Evolutionary conservation across 345 rosid genomes (phyloP), one percentile per base, ranked within the genome.

Genomic region (Psidium guajava): DNA sequence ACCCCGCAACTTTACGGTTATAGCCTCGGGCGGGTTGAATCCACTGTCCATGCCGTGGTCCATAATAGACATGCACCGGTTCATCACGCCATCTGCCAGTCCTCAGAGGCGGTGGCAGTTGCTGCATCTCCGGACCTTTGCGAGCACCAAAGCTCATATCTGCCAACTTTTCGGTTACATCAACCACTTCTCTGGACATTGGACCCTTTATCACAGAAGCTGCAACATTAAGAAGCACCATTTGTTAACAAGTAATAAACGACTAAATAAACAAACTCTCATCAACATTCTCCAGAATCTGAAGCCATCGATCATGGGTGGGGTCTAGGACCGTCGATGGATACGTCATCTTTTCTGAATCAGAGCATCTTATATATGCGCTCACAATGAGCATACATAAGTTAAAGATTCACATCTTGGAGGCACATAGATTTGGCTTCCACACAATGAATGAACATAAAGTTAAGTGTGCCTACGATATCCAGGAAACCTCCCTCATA

Each of bases 51-150:
- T 92, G 94, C 44, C 88, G 85, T 85, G 91, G 92, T 85, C 93
- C 86, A 13, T 92, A 91, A 84, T 87, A 90, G 86, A 87, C 80
- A 86, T 90, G 95, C 44, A 90, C 92, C 22, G 92, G 89, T 81
- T 82, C 81, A 50, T 55, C 87, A 21, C 84, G 81, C 84, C 84
- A 82, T 58, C 84, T 53, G 3, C 84, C 61, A 10, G 84, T 84
- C 81, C 49, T 82, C 61, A 51, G 52, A 51, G 82, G 86, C 11
- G 69, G 84, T 2, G 84, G 84, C 12, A 59, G 6, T 18, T 28
- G 84, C 84, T 82, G 84, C 77, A 54, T 81, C 27, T 27, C 83
- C 21, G 32, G 36, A n/a, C 53, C 80, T 69, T 40, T 85, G 20
- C 50, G n/a, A 50, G 84, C 22, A 52, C 84, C 58, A 28, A 85